Base-by-base conservation (phyloP, 129 eudicot genomes). In the Cynara cardunculus region DNA sequence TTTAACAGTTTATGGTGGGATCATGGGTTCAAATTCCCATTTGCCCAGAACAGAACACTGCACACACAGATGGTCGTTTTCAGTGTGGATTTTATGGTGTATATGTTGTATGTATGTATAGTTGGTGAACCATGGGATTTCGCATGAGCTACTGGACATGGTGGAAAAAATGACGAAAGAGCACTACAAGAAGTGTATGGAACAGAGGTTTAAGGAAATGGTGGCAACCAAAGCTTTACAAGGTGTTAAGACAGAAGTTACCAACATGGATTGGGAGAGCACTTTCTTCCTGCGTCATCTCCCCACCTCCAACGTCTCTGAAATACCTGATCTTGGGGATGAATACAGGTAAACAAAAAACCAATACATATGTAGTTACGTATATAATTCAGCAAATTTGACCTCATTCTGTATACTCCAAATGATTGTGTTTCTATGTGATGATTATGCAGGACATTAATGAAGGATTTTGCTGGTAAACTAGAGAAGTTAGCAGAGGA, bases 71-170 rank as follows among this genome's bases (percentile, higher is more conserved):
- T 18, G 39, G 12, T 65, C 11, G 2, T 46, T 21, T 28, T 13
- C 44, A 13, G 11, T 26, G 65, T 81, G 13, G 27, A 68, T 27
- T 32, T 78, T 25, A 59, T 11, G 28, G 26, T 24, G 28, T 69
- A 12, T 28, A 19, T 46, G 19, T 25, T 69, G 46, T 49, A 11
- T 49, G 62, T 78, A 30, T 37, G n/a, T 49, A 32, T 49, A 89
- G 93, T 76, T 87, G 84, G 84, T 89, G 83, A 87, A 87, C 88
- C 90, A 89, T 83, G 93, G 91, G 56, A 87, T 89, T 67, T 81
- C 93, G 10, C 85, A 67, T 75, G 91, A 87, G 32, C 83, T 83
- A 49, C 39, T 89, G 84, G 94, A 83, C 87, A 83, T 78, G 4
- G 94, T 89, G 44, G 89, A 89, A 65, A 83, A 71, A 75, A 69